Percentiles rank a stretch among this genome's conserved stretches.
Conservation (phyloP, 371 early-diverging fungal genomes). For the Mucor lusitanicus region DNA sequence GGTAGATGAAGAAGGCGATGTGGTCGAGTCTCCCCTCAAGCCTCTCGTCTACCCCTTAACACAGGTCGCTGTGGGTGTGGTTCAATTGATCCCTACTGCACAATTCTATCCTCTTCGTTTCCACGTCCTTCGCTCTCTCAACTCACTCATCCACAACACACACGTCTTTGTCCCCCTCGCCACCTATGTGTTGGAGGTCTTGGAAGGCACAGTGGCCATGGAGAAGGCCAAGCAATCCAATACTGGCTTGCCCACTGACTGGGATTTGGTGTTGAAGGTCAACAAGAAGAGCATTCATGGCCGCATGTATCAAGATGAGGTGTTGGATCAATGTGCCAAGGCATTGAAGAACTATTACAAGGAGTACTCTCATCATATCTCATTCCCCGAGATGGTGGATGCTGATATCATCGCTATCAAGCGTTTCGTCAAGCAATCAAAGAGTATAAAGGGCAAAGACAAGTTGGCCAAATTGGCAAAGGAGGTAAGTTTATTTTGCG, state of each 20-base stretch:
- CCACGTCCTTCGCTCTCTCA: constrained; percentile 75
- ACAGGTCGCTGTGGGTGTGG: constrained; percentile 85
- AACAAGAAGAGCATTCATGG: constrained; percentile 83
- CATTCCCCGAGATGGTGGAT: constrained; percentile 88
- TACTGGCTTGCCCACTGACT: constrained; percentile 81
- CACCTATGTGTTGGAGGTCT: constrained; percentile 79
- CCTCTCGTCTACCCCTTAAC: constrained; percentile 89
- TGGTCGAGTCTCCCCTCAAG: constrained; percentile 63
- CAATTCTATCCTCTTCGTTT: constrained; percentile 92
- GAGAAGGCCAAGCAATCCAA: constrained; percentile 62
- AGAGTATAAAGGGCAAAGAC: constrained; percentile 71
- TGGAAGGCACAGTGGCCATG: constrained; percentile 56
- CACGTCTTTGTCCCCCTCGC: constrained; percentile 85
- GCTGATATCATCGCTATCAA: constrained; percentile 73
- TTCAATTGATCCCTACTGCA: constrained; percentile 80
- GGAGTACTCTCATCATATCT: constrained; percentile 68
- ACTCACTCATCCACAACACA: constrained; percentile 69
- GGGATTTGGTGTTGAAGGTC: constrained; percentile 72
- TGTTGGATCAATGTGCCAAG: constrained; percentile 74
- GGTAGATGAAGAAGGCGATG: constrained; percentile 30
- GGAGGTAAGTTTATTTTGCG: constrained; percentile 53
- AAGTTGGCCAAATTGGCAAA: constrained; percentile 76
- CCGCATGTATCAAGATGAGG: constrained; percentile 76
- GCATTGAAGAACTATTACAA: constrained; percentile 75
- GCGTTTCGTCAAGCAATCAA: constrained; percentile 61